Evolutionary conservation across 2,329 filamentous ascomycete species (phyloP).

Genomic region (Xylariales sp.): DNA sequence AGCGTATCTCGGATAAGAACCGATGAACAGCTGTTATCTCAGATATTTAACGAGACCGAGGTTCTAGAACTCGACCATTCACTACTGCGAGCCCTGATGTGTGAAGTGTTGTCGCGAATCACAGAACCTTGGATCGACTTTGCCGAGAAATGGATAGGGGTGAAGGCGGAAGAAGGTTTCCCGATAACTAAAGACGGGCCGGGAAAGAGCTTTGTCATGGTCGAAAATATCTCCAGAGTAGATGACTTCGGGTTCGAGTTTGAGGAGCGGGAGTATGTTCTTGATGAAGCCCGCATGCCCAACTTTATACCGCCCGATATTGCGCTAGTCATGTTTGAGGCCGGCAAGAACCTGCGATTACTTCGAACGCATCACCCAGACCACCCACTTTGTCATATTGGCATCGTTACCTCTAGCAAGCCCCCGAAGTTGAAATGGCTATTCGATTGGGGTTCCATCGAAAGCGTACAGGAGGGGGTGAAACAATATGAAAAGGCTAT

Average conservation of each 20-base stretch:
- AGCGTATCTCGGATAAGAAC: conserved; percentile 57
- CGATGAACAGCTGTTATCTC: conserved; percentile 72
- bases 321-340: conserved; percentile 79
- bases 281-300: conserved; percentile 75
- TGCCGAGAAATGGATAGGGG: conserved; percentile 80
- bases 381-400: conserved; percentile 72
- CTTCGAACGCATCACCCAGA: conserved; percentile 76
- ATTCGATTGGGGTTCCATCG: conserved; percentile 77
- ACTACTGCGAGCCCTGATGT: conserved; percentile 71
- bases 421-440: conserved; percentile 74
- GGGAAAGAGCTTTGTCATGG: conserved; percentile 69
- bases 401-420: conserved; percentile 57
- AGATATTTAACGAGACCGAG: conserved; percentile 71
- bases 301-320: conserved; percentile 78
- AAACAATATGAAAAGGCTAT: conserved; percentile 62
- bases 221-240: conserved; percentile 64
- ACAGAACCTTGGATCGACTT: conserved; percentile 75
- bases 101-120: conserved; percentile 73
- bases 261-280: conserved; percentile 69
- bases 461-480: conserved; percentile 71
- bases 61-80: conserved; percentile 72
- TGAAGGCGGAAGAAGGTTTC: conserved; percentile 67
- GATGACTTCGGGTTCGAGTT: conserved; percentile 70
- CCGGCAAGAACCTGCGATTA: conserved; percentile 79
- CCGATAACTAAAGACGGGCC: conserved; percentile 62